Evolutionary conservation across 108 stramenopile species (phyloP), one percentile per base, ranked within the genome.

Genomic region (Fistulifera solaris): DNA sequence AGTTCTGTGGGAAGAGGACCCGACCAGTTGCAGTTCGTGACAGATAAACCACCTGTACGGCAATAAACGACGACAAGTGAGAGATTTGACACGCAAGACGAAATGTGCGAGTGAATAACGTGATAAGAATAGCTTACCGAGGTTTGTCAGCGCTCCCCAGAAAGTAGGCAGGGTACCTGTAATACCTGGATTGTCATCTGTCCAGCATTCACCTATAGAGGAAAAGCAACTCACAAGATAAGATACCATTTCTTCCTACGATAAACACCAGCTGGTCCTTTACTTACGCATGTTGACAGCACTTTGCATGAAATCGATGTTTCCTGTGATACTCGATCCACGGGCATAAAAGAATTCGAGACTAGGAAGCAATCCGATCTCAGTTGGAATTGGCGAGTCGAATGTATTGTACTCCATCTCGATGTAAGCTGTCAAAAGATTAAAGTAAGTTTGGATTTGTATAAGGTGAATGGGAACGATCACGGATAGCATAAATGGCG

Each of bases 381-480:
- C 53, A 16, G 62, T 19, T 21, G 72, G 72, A 35, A 73, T 61
- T 18, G 66, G 57, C 14, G 59, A 35, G 40, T 73, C 61, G 54
- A 73, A 67, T 3, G 61, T 48, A 28, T 62, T 66, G 31, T 59
- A 61, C 16, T 60, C 66, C 23, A 73, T 61, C 35, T 62, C 52
- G 8, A 73, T 14, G 18, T 48, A 67, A n/a, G 24, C 40, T 49
- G 61, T 41, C 23, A 21, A 18, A 5, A 42, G 12, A 6, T 54
- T 23, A 31, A 15, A 49, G 56, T 21, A 63, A 67, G 53, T 58
- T 62, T 6, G 40, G 24, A 40, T 46, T 39, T 11, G n/a, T 54
- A 31, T 60, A 40, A 42, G 18, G 5, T 18, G 22, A 19, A 46
- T 58, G 38, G 8, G 8, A 3, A 35, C 1, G 8, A 46, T n/a